A percentile compares a stretch with the other conserved stretches of the same genome.
Conservation (phyloP, 2,329 filamentous ascomycete genomes). For the Colletotrichum tofieldiae region DNA sequence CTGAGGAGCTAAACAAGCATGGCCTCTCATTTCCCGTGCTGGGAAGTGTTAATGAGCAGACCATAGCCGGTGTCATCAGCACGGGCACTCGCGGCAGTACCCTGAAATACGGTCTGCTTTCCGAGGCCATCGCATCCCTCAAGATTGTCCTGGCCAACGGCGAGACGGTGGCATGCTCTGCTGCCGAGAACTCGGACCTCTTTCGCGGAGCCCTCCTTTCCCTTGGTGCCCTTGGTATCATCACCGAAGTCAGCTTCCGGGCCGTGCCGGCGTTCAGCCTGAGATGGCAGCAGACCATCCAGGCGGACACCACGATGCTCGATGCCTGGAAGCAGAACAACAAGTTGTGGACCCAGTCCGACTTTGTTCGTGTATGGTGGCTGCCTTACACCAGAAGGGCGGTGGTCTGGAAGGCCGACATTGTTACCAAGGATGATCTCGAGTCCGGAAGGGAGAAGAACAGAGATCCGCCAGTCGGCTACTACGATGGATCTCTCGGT, state of each 20-base stretch:
- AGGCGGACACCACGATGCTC: constrained; percentile 79
- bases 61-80: constrained; percentile 90
- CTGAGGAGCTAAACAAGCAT: constrained; percentile 79
- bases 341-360: constrained; percentile 85
- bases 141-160: constrained; percentile 89
- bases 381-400: constrained; percentile 91
- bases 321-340: constrained; percentile 78
- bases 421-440: constrained; percentile 74
- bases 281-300: constrained; percentile 86
- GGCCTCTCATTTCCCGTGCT: constrained; percentile 92
- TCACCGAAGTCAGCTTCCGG: constrained; percentile 90
- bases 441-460: constrained; percentile 75
- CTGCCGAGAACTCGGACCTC: constrained; percentile 80
- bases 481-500: constrained; percentile 86
- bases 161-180: constrained; percentile 78
- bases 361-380: constrained; percentile 98
- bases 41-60: constrained; percentile 95
- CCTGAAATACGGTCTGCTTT: constrained; percentile 86
- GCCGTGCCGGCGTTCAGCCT: constrained; percentile 87
- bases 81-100: constrained; percentile 97
- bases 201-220: constrained; percentile 92
- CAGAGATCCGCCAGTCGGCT: constrained; percentile 74
- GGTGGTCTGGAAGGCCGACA: constrained; percentile 89
- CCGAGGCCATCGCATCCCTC: constrained; percentile 81
- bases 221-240: constrained; percentile 90